Evolutionary conservation across 2,329 filamentous ascomycete genomes (phyloP).

Genomic region (Thielaviopsis ethacetica): DNA sequence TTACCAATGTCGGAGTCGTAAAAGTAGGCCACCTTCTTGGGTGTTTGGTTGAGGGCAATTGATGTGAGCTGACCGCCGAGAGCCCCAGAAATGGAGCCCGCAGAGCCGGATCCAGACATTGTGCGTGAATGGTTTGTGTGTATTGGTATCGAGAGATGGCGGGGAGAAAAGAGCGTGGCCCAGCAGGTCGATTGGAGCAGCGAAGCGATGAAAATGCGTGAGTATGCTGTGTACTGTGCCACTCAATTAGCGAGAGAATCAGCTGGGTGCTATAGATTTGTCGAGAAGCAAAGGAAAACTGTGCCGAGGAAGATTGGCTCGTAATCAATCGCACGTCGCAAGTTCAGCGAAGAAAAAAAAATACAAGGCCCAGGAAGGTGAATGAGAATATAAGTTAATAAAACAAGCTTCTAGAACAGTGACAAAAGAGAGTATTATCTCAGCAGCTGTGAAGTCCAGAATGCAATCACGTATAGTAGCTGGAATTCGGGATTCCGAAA

Average conservation of each 20-base stretch:
- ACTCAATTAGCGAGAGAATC: not conserved
- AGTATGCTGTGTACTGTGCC: not conserved
- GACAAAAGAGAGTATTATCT: not conserved
- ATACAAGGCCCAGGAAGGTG: too few relatives aligned
- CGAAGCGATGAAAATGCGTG: not conserved
- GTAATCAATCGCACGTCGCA: too few relatives aligned
- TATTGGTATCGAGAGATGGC: not conserved
- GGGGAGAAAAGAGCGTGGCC: not conserved
- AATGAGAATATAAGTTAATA: too few relatives aligned
- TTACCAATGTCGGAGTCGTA: constrained; percentile 98
- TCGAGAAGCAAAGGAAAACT: too few relatives aligned
- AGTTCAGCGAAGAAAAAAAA: too few relatives aligned
- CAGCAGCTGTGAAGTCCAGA: not conserved
- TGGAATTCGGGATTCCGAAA: not conserved
- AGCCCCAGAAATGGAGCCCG: constrained; percentile 9
- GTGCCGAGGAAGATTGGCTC: too few relatives aligned
- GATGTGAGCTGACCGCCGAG: constrained; percentile 21
- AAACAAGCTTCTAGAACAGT: too few relatives aligned
- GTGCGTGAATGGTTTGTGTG: not conserved
- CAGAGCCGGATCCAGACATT: constrained; percentile 8
- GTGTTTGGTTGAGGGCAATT: constrained; percentile 29
- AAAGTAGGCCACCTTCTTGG: constrained; percentile 89
- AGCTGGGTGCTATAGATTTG: too few relatives aligned
- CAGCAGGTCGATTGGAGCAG: not conserved
- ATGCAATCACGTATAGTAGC: not conserved